These are phyloP conservation scores for Hypoxylon sp. DNA, from an alignment of 2,329 filamentous ascomycete species.

Conservation along the genomic window DNA sequence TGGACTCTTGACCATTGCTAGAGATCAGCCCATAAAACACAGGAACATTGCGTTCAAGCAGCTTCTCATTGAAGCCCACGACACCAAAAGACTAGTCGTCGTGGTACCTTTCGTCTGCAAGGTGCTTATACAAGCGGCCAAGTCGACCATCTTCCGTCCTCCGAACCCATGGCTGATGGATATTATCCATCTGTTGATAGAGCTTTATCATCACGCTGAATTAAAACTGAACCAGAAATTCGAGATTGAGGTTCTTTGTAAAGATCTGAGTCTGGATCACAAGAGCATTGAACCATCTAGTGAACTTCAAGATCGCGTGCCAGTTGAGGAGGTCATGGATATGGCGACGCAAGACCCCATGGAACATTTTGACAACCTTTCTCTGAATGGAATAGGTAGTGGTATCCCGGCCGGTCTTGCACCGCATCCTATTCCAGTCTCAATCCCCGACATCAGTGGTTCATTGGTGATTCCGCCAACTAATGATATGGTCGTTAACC, in stretches of 20 bases:
- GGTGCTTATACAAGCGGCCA: constrained; percentile 84
- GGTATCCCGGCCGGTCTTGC: constrained; percentile 79
- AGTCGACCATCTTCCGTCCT: constrained; percentile 89
- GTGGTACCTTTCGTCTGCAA: constrained; percentile 99
- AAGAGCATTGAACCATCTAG: constrained; percentile 90
- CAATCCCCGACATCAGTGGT: constrained; percentile 84
- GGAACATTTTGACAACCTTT: constrained; percentile 85
- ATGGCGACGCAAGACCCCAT: constrained; percentile 73
- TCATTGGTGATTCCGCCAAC: constrained; percentile 84
- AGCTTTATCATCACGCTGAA: constrained; percentile 92
- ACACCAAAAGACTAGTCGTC: constrained; percentile 89
- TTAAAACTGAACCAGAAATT: constrained; percentile 98
- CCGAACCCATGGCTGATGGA: constrained; percentile 99
- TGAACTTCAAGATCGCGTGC: constrained; percentile 81
- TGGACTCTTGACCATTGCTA: constrained; percentile 89
- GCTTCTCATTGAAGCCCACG: constrained; percentile 90
- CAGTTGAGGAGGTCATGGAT: constrained; percentile 71
- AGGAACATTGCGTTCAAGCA: constrained; percentile 98
- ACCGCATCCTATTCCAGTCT: constrained; percentile 79
- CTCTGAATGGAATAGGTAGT: constrained; percentile 78
- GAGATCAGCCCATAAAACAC: constrained; percentile 95
- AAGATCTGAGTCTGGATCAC: constrained; percentile 90
- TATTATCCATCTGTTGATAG: constrained; percentile 88
- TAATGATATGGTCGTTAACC: constrained; percentile 81
- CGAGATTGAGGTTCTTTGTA: constrained; percentile 97